phyloP scores from a whole-genome alignment of 2,329 filamentous ascomycete species.

The Paecilomyces variotii region DNA sequence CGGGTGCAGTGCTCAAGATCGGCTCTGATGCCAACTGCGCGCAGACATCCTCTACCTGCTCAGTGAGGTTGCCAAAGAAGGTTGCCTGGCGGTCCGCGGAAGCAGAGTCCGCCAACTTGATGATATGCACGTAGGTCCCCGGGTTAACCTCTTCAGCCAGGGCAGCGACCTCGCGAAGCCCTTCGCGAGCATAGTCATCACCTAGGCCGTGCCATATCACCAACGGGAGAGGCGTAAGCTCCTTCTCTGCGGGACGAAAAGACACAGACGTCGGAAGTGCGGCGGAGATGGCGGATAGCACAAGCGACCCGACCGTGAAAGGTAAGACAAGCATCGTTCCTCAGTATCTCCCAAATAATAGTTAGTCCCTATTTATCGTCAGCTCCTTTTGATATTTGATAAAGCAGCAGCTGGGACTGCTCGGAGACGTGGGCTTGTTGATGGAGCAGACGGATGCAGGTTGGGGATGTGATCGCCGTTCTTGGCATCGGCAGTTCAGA shows the following conservation, averaged over 20 bases:
- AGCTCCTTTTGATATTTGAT: neutral
- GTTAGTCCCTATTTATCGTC: neutral
- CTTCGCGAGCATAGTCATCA: conserved; percentile 61
- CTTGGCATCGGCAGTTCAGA: neutral
- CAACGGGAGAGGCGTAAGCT: conserved; percentile 60
- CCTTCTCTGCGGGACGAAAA: conserved; percentile 13
- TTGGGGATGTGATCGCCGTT: neutral
- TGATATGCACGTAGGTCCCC: conserved; percentile 74
- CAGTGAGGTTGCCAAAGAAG: conserved; percentile 83
- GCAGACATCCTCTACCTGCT: conserved; percentile 71
- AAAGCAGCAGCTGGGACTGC: neutral
- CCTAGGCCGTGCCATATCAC: conserved; percentile 90
- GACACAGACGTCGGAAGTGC: conserved; percentile 9
- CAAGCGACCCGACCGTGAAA: neutral
- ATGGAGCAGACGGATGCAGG: neutral
- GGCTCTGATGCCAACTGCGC: conserved; percentile 64
- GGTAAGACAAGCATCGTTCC: neutral
- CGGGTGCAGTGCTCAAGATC: conserved; percentile 72
- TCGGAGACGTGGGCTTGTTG: neutral
- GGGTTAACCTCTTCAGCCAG: conserved; percentile 67
- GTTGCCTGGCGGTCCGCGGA: conserved; percentile 68
- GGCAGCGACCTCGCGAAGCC: conserved; percentile 62
- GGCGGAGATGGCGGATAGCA: conserved; percentile 3
- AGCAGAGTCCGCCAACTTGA: conserved; percentile 61
- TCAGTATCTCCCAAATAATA: neutral